These are phyloP conservation scores for Skeletonema tropicum DNA, from an alignment of 108 stramenopile species.

Conservation along the genomic window DNA sequence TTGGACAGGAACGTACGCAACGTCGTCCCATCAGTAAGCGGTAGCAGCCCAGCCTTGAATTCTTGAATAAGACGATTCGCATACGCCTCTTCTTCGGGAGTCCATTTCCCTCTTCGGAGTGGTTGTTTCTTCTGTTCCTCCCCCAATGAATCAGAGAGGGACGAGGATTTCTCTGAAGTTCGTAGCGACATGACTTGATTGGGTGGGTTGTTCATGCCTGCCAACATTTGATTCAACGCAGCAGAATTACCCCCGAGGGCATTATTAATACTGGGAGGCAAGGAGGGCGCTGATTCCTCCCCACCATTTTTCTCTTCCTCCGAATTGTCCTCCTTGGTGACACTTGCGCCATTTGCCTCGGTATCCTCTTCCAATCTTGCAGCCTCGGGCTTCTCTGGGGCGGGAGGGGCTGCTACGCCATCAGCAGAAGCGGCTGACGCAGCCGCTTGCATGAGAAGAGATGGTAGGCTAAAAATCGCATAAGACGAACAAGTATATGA, in stretches of 20 bases:
- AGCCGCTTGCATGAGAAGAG: slow-evolving; percentile 73
- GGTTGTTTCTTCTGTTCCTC: slow-evolving; percentile 15
- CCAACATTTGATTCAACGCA: slow-evolving; percentile 3
- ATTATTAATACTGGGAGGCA: not conserved
- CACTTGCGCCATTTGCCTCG: not conserved
- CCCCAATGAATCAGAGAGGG: not conserved
- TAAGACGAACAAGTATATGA: not conserved
- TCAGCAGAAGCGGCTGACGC: slow-evolving; percentile 71
- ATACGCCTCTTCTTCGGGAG: slow-evolving; percentile 95
- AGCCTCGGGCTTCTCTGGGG: not conserved
- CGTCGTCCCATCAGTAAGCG: slow-evolving; percentile 94
- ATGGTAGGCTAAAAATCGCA: slow-evolving; percentile 44
- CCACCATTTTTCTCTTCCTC: not conserved
- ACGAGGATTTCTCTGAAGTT: slow-evolving; percentile 7
- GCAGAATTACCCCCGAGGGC: slow-evolving; percentile 12
- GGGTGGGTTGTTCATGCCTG: slow-evolving; percentile 15
- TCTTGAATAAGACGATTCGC: slow-evolving; percentile 93
- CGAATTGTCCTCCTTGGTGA: not conserved
- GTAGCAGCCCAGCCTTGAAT: slow-evolving; percentile 93
- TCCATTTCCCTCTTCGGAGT: slow-evolving; percentile 89
- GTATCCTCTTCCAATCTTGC: not conserved
- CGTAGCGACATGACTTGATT: slow-evolving; percentile 6
- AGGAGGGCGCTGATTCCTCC: not conserved
- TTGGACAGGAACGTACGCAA: slow-evolving; percentile 94
- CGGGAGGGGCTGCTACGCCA: slow-evolving; percentile 40